Evolutionary conservation across 2,329 filamentous ascomycete species (phyloP), one percentile per base, ranked within the genome.

Genomic region (Penicillium sp.): DNA sequence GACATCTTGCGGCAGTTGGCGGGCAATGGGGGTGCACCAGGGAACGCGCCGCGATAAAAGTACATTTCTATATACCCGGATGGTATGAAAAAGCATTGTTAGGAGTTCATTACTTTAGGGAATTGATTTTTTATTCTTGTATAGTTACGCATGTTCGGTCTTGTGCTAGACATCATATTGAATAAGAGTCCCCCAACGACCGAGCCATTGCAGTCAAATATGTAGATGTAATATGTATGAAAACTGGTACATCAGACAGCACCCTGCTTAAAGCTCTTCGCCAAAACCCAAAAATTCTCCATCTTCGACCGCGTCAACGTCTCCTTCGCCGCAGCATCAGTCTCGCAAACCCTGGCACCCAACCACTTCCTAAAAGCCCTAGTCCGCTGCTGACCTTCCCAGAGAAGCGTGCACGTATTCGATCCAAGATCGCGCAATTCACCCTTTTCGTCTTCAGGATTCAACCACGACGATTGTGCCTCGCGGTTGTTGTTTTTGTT

Each of bases 261-360:
- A 16, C 33, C 45, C 21, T 42, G 67, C 68, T 78, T 79, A 57
- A 75, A 72, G 59, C 76, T 90, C 79, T 95, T 96, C 0, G 92
- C 93, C 64, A 94, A 75, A 9, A 88, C 88, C 94, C 94, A 99
- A 68, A 99, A 93, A 66, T 88, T 96, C 65, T 97, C 93, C 82
- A 97, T 89, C 79, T 96, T 97, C 5, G 86, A 84, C 63, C 91
- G 83, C 12, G 85, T 77, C 60, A 99, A 74, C 21, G 87, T 81
- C 64, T 96, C 91, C 69, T 90, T 88, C 5, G 93, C 94, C 68
- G 95, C 89, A 11, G 86, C 83, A 70, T 99, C 94, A 2, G 90
- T 93, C 74, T 97, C 94, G 72, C 91, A 96, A n/a, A 94, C 85
- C 69, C 90, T 88, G 23, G 75, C 74, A 61, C 87, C 91, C 2